Evolutionary conservation across 1,284 basidiomycete species (phyloP).

Genomic region (Blastosporella zonata): DNA sequence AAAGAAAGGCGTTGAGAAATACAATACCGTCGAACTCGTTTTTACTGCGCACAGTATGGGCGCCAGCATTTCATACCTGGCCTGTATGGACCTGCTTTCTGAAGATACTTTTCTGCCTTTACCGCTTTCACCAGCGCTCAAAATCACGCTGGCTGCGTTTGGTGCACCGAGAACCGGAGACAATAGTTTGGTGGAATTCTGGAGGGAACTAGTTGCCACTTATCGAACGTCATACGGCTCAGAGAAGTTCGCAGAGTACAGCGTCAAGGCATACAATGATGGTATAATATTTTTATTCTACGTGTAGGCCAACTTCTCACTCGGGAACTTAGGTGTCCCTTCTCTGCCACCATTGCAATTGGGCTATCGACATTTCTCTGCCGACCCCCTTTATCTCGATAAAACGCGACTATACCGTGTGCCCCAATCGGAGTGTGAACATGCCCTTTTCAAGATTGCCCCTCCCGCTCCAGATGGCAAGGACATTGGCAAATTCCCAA

Average conservation of each 20-base stretch:
- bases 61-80: slow-evolving; percentile 43
- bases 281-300: slow-evolving; percentile 28
- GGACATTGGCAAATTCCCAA: slow-evolving; percentile 29
- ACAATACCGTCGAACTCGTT: slow-evolving; percentile 40
- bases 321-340: slow-evolving; percentile 41
- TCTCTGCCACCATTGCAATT: slow-evolving; percentile 45
- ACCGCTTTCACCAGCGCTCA: slow-evolving; percentile 21
- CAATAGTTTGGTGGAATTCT: slow-evolving; percentile 37
- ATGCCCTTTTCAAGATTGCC: slow-evolving; percentile 36
- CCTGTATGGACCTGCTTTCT: slow-evolving; percentile 44
- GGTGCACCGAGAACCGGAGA: slow-evolving; percentile 50
- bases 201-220: slow-evolving; percentile 33
- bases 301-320: background rate
- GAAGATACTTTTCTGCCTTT: slow-evolving; percentile 21
- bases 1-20: slow-evolving; percentile 26
- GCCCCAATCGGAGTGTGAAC: slow-evolving; percentile 43
- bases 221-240: slow-evolving; percentile 36
- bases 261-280: slow-evolving; percentile 54
- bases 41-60: slow-evolving; percentile 54
- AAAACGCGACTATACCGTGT: slow-evolving; percentile 44
- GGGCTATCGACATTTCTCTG: slow-evolving; percentile 51
- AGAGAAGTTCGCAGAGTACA: slow-evolving; percentile 41
- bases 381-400: slow-evolving; percentile 44
- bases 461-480: slow-evolving; percentile 26
- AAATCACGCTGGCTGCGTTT: slow-evolving; percentile 44